These are phyloP conservation scores for Schizochytrium sp. DNA, from an alignment of 108 stramenopile genomes.

Conservation along the genomic window DNA sequence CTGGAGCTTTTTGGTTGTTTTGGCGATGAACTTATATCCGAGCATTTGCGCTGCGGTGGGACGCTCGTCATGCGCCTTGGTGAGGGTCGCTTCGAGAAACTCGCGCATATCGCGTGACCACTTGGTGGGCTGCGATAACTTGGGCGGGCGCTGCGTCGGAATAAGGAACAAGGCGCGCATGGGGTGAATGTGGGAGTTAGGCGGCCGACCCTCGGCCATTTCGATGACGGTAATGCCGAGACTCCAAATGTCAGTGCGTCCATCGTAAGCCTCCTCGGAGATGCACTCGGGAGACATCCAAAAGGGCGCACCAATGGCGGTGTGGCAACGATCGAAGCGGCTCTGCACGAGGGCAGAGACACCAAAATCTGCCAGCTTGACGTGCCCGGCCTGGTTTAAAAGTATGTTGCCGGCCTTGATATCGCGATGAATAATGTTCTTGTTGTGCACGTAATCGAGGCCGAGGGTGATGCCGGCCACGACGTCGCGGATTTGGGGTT, in stretches of 20 bases:
- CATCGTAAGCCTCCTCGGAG: constrained; percentile 60
- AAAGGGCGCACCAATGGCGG: constrained; percentile 95
- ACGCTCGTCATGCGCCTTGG: constrained; percentile 31
- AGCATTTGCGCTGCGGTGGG: constrained; percentile 18
- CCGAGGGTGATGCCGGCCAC: constrained; percentile 73
- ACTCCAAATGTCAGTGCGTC: constrained; percentile 85
- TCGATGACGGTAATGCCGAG: constrained; percentile 93
- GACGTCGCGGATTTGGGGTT: constrained; percentile 66
- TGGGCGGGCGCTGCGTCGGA: constrained; percentile 47
- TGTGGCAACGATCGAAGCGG: constrained; percentile 84
- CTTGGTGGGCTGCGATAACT: constrained; percentile 34
- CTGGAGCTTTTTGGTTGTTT: constrained; percentile 12
- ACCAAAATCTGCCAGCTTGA: constrained; percentile 86
- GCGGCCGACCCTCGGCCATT: constrained; percentile 94
- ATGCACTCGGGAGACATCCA: constrained; percentile 99
- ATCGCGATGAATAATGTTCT: constrained; percentile 83
- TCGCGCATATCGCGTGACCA: constrained; percentile 41
- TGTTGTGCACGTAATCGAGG: constrained; percentile 76
- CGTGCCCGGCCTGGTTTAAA: constrained; percentile 69
- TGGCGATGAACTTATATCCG: constrained; percentile 22
- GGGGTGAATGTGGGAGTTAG: constrained; percentile 86
- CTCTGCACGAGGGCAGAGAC: constrained; percentile 81
- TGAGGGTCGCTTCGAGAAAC: constrained; percentile 32
- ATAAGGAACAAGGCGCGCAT: constrained; percentile 60
- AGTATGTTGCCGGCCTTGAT: constrained; percentile 89